phyloP scores from a whole-genome alignment of 352 stramenopile species.

The Halophytophthora batemanensis region DNA sequence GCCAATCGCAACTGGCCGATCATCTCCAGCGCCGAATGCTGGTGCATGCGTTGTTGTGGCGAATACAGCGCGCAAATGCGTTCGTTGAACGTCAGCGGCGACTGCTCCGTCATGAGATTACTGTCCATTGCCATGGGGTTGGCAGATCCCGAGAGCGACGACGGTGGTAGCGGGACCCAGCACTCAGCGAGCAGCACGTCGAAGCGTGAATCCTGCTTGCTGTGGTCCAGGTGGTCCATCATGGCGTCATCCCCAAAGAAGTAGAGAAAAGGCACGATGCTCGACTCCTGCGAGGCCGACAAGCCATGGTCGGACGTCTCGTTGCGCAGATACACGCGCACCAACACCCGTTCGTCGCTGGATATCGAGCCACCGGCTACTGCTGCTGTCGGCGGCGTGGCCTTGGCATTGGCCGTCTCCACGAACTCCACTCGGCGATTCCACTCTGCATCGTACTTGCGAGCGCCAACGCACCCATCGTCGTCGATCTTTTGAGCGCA shows the following conservation, averaged over 20 bases:
- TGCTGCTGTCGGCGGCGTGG: conserved; percentile 7
- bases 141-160: conserved; percentile 18
- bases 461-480: conserved; percentile 15
- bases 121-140: conserved; percentile 28
- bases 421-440: conserved; percentile 81
- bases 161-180: conserved; percentile 68
- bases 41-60: conserved; percentile 25
- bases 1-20: conserved; percentile 73
- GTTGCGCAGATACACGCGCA: conserved; percentile 75
- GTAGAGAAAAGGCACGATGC: conserved; percentile 84
- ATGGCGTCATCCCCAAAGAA: conserved; percentile 86
- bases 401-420: conserved; percentile 38
- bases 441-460: conserved; percentile 74
- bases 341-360: conserved; percentile 45
- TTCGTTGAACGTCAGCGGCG: conserved; percentile 47
- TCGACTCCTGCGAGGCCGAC: conserved; percentile 73
- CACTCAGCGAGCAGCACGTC: conserved; percentile 75
- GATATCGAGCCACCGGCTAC: not conserved
- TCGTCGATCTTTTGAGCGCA: conserved; percentile 24
- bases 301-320: conserved; percentile 75
- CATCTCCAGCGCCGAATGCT: conserved; percentile 47
- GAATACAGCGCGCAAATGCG: conserved; percentile 71
- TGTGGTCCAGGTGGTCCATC: conserved; percentile 86
- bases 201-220: conserved; percentile 80
- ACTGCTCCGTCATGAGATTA: conserved; percentile 22